Conservation (phyloP, 2,329 filamentous ascomycete genomes). For the Colletotrichum zoysiae region DNA sequence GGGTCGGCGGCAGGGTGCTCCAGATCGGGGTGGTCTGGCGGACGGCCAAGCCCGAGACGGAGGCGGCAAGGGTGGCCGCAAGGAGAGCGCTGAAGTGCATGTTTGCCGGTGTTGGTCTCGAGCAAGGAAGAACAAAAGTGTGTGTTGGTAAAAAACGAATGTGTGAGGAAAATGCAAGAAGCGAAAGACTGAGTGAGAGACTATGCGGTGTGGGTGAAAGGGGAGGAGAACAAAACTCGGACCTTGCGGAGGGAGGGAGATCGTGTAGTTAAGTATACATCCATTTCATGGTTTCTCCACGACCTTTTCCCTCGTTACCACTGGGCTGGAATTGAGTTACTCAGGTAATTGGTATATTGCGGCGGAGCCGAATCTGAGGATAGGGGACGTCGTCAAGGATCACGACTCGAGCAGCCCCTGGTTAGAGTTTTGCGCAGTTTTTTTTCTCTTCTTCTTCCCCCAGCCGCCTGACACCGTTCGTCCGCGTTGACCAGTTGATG, state of each 20-base stretch:
- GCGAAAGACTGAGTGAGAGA: slow-evolving; percentile 31
- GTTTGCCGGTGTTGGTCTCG: not conserved
- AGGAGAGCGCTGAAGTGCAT: slow-evolving; percentile 33
- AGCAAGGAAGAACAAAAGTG: not conserved
- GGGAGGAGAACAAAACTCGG: not conserved
- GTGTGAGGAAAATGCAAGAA: slow-evolving; percentile 2
- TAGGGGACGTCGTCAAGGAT: slow-evolving; percentile 32
- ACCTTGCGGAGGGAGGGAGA: not conserved
- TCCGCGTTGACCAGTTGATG: slow-evolving; percentile 4
- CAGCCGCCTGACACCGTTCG: not conserved
- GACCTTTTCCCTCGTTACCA: not conserved
- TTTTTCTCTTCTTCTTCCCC: slow-evolving; percentile 10
- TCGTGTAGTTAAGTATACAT: slow-evolving; percentile 23
- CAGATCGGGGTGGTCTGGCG: slow-evolving; percentile 48
- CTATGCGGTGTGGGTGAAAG: slow-evolving; percentile 7
- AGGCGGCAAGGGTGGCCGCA: slow-evolving; percentile 23
- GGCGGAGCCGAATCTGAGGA: slow-evolving; percentile 35
- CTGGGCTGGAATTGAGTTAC: slow-evolving; percentile 17
- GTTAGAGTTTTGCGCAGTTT: slow-evolving; percentile 38
- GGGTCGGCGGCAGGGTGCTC: slow-evolving; percentile 54
- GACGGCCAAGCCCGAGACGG: slow-evolving; percentile 44
- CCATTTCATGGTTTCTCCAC: not conserved
- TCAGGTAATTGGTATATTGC: slow-evolving; percentile 18
- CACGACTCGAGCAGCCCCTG: slow-evolving; percentile 30
- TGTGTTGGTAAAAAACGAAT: not conserved